Evolutionary conservation across 73 alveolate genomes (phyloP).

Genomic region (Diophrys appendiculata): DNA sequence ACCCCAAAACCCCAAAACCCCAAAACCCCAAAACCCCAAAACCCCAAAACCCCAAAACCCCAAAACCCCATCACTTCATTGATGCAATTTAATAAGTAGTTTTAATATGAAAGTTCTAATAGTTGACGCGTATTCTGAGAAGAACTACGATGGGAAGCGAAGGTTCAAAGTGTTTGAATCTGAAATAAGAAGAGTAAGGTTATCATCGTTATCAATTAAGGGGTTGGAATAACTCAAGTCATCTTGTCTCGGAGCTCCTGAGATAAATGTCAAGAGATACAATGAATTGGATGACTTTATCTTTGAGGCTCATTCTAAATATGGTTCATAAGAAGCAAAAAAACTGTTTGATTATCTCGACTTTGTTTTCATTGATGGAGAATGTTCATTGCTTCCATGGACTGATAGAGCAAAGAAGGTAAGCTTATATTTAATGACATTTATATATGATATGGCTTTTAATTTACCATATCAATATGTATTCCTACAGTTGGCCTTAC

Average conservation of each 20-base stretch:
- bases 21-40: too few species aligned
- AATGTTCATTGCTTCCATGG: constrained; percentile 91
- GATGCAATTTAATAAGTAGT: too few species aligned
- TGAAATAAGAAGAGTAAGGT: neutral
- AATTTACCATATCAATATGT: too few species aligned
- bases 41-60: too few species aligned
- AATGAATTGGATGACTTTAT: constrained; percentile 58
- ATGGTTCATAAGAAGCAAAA: constrained; percentile 48
- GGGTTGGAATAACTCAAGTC: constrained; percentile 4
- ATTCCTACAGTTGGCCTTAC: constrained; percentile 59
- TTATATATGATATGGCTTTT: too few species aligned
- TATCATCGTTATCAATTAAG: neutral
- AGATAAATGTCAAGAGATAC: constrained; percentile 13
- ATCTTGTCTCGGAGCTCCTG: constrained; percentile 14
- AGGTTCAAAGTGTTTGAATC: neutral
- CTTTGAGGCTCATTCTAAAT: constrained; percentile 62
- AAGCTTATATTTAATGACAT: neutral
- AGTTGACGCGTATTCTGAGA: neutral
- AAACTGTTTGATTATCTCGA: constrained; percentile 82
- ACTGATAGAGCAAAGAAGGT: constrained; percentile 67
- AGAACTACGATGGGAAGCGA: neutral
- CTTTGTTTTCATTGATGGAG: constrained; percentile 89
- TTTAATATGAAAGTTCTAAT: constrained; percentile 6
- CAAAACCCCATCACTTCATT: too few species aligned
- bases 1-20: too few species aligned